Evolutionary conservation across 306 rosid genomes (phyloP).

Genomic region (Quercus cerris): DNA sequence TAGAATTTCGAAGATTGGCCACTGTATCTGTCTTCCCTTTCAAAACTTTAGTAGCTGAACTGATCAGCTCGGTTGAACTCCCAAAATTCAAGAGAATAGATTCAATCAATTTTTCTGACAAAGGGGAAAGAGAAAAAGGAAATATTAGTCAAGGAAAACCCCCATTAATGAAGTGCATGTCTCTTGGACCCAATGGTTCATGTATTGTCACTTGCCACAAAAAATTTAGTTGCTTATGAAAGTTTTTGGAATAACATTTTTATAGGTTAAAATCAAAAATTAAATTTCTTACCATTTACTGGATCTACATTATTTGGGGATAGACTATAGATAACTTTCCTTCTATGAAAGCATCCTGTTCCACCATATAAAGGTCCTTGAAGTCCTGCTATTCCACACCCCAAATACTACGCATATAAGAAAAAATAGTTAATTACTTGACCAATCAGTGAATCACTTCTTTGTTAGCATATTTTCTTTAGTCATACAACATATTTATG

Average conservation of each 20-base stretch:
- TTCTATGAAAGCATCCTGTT: slow-evolving; percentile 59
- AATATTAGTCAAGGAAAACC: background rate
- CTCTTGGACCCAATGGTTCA: background rate
- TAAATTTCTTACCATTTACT: background rate
- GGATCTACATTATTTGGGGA: slow-evolving; percentile 23
- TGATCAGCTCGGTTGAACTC: slow-evolving; percentile 29
- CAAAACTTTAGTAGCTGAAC: slow-evolving; percentile 35
- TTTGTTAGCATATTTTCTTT: too few species aligned
- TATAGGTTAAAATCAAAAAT: background rate
- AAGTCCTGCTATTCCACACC: slow-evolving; percentile 42
- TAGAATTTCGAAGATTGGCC: background rate
- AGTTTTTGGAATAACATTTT: background rate
- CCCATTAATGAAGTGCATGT: too few species aligned
- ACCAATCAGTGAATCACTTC: too few species aligned
- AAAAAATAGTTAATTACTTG: background rate
- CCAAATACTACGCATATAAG: slow-evolving; percentile 10
- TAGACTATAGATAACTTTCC: slow-evolving; percentile 64
- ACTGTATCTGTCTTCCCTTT: slow-evolving; percentile 15
- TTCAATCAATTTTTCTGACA: slow-evolving; percentile 22
- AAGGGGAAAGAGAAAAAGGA: background rate
- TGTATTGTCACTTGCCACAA: background rate
- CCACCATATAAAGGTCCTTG: slow-evolving; percentile 57
- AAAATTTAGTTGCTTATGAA: background rate
- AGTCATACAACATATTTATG: too few species aligned
- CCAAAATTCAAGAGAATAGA: slow-evolving; percentile 36